These are phyloP conservation scores for Linanthus parryae DNA, from an alignment of 148 eudicot genomes.

Conservation along the genomic window DNA sequence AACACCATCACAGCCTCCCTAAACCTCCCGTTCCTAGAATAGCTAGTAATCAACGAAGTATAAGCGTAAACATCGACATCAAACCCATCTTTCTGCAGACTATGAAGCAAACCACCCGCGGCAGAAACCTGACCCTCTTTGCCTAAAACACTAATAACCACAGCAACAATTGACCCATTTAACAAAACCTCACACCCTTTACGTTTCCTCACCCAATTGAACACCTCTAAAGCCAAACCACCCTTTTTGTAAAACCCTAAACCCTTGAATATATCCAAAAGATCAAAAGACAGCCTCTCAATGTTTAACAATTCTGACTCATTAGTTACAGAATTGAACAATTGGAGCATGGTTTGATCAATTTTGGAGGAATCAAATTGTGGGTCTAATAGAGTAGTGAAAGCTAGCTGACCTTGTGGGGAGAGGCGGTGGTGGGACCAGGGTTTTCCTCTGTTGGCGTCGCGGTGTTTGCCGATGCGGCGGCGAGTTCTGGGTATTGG, in stretches of 20 bases:
- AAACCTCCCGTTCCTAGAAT: constrained; percentile 64
- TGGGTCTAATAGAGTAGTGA: constrained; percentile 41
- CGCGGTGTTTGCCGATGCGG: constrained; percentile 52
- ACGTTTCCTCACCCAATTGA: constrained; percentile 52
- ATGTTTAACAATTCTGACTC: constrained; percentile 7
- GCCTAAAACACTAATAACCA: constrained; percentile 58
- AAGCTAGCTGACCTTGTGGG: constrained; percentile 49
- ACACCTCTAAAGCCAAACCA: constrained; percentile 55
- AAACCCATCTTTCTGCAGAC: constrained; percentile 53
- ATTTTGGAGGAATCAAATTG: constrained; percentile 32
- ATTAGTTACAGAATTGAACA: constrained; percentile 16
- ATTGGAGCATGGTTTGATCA: constrained; percentile 21
- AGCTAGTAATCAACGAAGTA: constrained; percentile 71
- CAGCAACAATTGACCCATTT: constrained; percentile 63
- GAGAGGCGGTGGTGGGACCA: constrained; percentile 67
- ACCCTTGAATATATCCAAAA: constrained; percentile 70
- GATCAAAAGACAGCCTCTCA: constrained; percentile 32
- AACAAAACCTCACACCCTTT: constrained; percentile 27
- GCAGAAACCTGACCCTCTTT: constrained; percentile 59
- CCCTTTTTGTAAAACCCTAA: constrained; percentile 57
- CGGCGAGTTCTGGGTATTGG: constrained; percentile 31
- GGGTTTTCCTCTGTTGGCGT: constrained; percentile 76
- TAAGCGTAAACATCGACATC: constrained; percentile 73
- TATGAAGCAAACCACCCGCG: constrained; percentile 51
- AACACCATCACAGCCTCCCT: constrained; percentile 71